A percentile compares a stretch with the other conserved stretches of the same genome.
These are phyloP conservation scores for Hericium coralloides DNA, from an alignment of 768 basidiomycete genomes.

Conservation along the genomic window DNA sequence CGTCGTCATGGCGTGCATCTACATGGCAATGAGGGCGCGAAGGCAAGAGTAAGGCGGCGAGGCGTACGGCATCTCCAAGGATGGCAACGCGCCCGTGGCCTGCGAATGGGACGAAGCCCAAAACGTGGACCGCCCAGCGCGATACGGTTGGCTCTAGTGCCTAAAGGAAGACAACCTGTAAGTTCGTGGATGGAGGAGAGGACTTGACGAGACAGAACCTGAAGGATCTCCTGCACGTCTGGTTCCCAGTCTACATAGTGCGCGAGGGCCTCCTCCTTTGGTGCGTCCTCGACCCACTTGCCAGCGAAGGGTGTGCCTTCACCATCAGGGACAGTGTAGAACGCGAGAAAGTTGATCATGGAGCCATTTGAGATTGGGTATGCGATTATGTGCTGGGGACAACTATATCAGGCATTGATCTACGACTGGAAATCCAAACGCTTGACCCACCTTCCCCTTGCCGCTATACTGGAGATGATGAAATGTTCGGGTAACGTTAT, in stretches of 20 bases:
- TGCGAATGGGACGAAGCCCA: slow-evolving; percentile 18
- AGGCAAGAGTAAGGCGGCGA: neutral
- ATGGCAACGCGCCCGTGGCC: slow-evolving; percentile 20
- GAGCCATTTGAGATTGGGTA: slow-evolving; percentile 20
- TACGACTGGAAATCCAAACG: neutral
- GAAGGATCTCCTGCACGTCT: neutral
- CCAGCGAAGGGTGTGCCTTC: slow-evolving; percentile 16
- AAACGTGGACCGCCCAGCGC: slow-evolving; percentile 19
- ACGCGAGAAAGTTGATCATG: slow-evolving; percentile 18
- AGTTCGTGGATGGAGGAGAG: neutral
- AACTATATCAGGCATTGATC: neutral
- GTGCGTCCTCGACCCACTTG: slow-evolving; percentile 17
- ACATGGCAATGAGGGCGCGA: neutral
- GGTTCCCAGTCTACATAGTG: neutral
- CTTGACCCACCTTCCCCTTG: neutral
- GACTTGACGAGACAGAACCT: neutral
- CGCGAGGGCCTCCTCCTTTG: slow-evolving; percentile 9
- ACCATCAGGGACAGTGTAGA: slow-evolving; percentile 13
- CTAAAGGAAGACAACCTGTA: neutral
- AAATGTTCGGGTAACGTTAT: neutral
- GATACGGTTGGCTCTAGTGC: slow-evolving; percentile 15
- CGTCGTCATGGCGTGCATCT: slow-evolving; percentile 21
- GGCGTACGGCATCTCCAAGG: slow-evolving; percentile 22
- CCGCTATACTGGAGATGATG: neutral
- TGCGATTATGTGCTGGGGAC: slow-evolving; percentile 18